Percentiles rank a stretch among this genome's conserved stretches.
Conservation (phyloP, 495 filamentous ascomycete species). For the Pseudevernia furfuracea region DNA sequence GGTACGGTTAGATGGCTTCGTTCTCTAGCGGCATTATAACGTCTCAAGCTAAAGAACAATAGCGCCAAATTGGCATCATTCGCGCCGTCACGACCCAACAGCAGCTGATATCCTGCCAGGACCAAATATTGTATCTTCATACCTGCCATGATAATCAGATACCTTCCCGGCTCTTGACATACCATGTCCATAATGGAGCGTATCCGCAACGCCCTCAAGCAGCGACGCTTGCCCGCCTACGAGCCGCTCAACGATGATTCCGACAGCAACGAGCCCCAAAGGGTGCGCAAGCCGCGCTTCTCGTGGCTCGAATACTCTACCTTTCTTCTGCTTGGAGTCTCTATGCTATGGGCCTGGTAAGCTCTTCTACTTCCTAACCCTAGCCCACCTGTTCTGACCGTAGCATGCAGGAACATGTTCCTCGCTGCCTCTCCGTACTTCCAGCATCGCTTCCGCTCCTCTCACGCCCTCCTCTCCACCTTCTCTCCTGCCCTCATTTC, state of each 20-base stretch:
- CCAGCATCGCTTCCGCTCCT: slow-evolving; percentile 65
- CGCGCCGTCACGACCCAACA: neutral
- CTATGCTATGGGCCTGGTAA: slow-evolving; percentile 97
- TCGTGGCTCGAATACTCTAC: slow-evolving; percentile 76
- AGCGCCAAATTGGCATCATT: neutral
- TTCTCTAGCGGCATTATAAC: neutral
- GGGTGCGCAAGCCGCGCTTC: slow-evolving; percentile 34
- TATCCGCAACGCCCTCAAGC: slow-evolving; percentile 22
- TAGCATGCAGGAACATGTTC: slow-evolving; percentile 85
- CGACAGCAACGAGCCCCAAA: slow-evolving; percentile 8
- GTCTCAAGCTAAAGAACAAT: neutral
- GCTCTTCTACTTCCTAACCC: slow-evolving; percentile 25
- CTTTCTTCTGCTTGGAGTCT: slow-evolving; percentile 78
- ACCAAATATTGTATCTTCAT: neutral
- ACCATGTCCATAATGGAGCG: slow-evolving; percentile 20
- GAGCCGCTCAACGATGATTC: slow-evolving; percentile 23
- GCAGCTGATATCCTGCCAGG: neutral
- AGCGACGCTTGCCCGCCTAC: slow-evolving; percentile 20
- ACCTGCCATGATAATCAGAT: neutral
- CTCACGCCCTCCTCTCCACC: slow-evolving; percentile 61
- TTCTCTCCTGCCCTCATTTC: slow-evolving; percentile 85
- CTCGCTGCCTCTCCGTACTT: slow-evolving; percentile 58
- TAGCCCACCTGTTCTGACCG: neutral
- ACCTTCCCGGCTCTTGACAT: neutral
- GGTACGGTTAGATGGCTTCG: too few species aligned